Evolutionary conservation across 1,284 basidiomycete species (phyloP).

Genomic region (Moesziomyces parantarcticus): DNA sequence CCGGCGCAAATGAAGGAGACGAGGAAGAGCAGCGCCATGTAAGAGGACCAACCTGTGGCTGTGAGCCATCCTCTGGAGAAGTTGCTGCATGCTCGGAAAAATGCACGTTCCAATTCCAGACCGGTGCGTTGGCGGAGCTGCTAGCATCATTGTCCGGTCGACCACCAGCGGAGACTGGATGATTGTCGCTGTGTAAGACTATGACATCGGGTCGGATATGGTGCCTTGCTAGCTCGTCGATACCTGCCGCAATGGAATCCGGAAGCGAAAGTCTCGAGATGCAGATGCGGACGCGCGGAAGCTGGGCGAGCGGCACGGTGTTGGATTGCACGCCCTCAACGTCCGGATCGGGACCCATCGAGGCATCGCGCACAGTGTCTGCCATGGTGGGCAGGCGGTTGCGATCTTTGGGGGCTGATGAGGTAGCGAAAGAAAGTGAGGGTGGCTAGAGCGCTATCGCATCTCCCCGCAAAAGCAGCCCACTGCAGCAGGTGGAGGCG

Average conservation of each 20-base stretch:
- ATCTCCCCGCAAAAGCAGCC: not conserved
- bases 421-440: not conserved
- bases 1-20: constrained; percentile 23
- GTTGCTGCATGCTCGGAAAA: constrained; percentile 11
- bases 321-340: constrained; percentile 5
- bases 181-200: not conserved
- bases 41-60: not conserved
- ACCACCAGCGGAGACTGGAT: constrained; percentile 10
- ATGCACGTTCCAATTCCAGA: constrained; percentile 38
- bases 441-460: constrained; percentile 4
- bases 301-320: constrained; percentile 14
- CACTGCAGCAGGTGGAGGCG: constrained; percentile 7
- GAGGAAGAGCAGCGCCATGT: constrained; percentile 35
- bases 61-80: not conserved
- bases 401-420: not conserved
- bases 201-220: constrained; percentile 32
- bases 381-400: constrained; percentile 3
- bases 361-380: constrained; percentile 19
- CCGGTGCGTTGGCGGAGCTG: not conserved
- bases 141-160: not conserved
- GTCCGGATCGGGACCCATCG: constrained; percentile 28
- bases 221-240: constrained; percentile 19
- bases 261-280: constrained; percentile 21
- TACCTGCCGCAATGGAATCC: constrained; percentile 6
- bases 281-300: constrained; percentile 24